Evolutionary conservation across 495 filamentous ascomycete species (phyloP).

Genomic region (Friedmanniomyces endolithicus): DNA sequence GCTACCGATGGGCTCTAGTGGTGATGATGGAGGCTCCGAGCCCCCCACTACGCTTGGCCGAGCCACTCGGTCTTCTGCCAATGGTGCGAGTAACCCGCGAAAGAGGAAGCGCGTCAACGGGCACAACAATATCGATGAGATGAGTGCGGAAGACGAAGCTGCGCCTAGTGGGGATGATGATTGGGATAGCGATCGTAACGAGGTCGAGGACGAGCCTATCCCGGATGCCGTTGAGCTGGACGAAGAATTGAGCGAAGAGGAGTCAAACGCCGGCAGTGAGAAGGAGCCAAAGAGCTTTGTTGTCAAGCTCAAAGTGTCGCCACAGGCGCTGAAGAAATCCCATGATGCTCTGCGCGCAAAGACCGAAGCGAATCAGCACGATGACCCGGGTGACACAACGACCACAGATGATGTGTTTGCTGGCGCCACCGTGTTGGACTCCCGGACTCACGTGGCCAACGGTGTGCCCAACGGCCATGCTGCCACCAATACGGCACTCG

Average conservation of each 20-base stretch:
- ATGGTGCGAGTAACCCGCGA: slow-evolving; percentile 25
- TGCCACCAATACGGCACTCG: neutral
- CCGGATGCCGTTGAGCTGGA: slow-evolving; percentile 22
- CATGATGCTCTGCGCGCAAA: neutral
- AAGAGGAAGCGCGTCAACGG: slow-evolving; percentile 32
- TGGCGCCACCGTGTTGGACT: neutral
- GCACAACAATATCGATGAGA: slow-evolving; percentile 46
- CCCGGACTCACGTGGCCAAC: neutral
- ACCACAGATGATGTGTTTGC: neutral
- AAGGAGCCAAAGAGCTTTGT: slow-evolving; percentile 23
- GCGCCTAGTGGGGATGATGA: slow-evolving; percentile 46
- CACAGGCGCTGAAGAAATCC: neutral
- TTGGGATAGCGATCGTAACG: slow-evolving; percentile 60
- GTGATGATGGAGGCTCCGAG: slow-evolving; percentile 24
- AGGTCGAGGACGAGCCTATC: slow-evolving; percentile 40
- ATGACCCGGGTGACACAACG: neutral
- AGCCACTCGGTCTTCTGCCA: slow-evolving; percentile 25
- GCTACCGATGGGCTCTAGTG: neutral
- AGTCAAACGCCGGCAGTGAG: slow-evolving; percentile 12
- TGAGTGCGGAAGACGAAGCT: slow-evolving; percentile 53
- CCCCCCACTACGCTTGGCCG: slow-evolving; percentile 21
- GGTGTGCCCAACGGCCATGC: neutral
- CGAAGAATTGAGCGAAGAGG: slow-evolving; percentile 12
- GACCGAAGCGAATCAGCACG: neutral
- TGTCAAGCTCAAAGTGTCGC: slow-evolving; percentile 22